Base-by-base conservation (phyloP, 495 filamentous ascomycete genomes). In the Aspergillus panamensis region DNA sequence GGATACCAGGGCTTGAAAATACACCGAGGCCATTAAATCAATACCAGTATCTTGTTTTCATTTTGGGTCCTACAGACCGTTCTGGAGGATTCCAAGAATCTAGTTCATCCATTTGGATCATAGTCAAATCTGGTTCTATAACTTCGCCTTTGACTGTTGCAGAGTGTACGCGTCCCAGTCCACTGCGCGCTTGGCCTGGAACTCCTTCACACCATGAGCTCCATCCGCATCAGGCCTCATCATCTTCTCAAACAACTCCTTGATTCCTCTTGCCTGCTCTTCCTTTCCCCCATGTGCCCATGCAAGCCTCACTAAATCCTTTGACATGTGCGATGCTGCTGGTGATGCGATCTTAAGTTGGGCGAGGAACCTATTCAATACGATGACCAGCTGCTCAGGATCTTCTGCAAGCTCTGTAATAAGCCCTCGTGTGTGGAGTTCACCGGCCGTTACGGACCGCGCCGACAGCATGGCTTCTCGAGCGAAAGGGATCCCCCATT, bases 381-480 rank as follows among this genome's bases (percentile, higher is more conserved):
- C 10, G 7, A 1, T 8, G 0, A 40, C 25, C 9, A 69, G 49
- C 19, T 60, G 10, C 10, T 53, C 52, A 7, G 32, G 12, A 37
- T 51, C 32, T 2, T 57, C 57, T 13, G 51, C 61, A 42, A 67
- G 42, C 30, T 64, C 62, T 14, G 57, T 21, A 3, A 72, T 51
- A 0, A 69, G 20, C 0, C 68, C 64, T 6, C 60, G n/a, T 8
- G 49, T 8, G 8, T 57, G 55, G 51, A 73, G 51, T 51, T 74
- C 69, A 13, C 30, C 44, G 1, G 62, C 59, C 4, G 47, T 58
- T 10, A 74, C 63, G 0, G 60, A 32, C 2, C 71, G 61, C 8
- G 68, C 66, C 1, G 71, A 69, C 2, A 73, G 54, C 62, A 71
- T 73, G 9, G 67, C 63, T 30, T 69, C 66, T 8, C 67, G 64